phyloP scores from a whole-genome alignment of 169 alveolate species.

The Plasmodium malariae region DNA sequence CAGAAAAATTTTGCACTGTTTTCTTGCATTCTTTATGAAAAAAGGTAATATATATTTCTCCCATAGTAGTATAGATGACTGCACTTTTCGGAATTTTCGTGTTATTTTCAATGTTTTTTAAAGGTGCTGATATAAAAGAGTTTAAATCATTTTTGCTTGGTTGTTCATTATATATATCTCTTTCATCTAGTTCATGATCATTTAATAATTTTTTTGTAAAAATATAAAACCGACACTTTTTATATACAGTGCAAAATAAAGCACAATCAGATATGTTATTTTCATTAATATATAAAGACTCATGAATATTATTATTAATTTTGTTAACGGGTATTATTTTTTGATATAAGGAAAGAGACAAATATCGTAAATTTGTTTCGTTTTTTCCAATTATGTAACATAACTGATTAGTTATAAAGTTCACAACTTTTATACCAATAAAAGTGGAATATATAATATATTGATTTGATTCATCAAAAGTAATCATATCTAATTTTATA shows the following conservation, averaged over 20 bases:
- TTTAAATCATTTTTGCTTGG: slow-evolving; percentile 82
- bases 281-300: slow-evolving; percentile 59
- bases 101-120: slow-evolving; percentile 64
- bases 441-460: slow-evolving; percentile 93
- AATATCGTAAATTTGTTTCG: slow-evolving; percentile 84
- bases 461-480: slow-evolving; percentile 96
- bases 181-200: slow-evolving; percentile 91
- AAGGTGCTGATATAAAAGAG: slow-evolving; percentile 57
- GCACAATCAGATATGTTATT: slow-evolving; percentile 76
- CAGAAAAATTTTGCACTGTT: slow-evolving; percentile 97
- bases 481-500: slow-evolving; percentile 83
- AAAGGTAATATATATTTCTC: slow-evolving; percentile 96
- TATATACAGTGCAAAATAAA: slow-evolving; percentile 81
- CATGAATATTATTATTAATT: slow-evolving; percentile 36
- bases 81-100: slow-evolving; percentile 90
- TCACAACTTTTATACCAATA: slow-evolving; percentile 95
- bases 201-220: slow-evolving; percentile 93
- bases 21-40: slow-evolving; percentile 94
- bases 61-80: slow-evolving; percentile 96
- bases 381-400: slow-evolving; percentile 81
- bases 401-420: slow-evolving; percentile 84
- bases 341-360: slow-evolving; percentile 84
- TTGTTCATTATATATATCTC: slow-evolving; percentile 94
- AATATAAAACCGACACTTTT: slow-evolving; percentile 89
- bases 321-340: slow-evolving; percentile 63